Percentiles rank a stretch among this genome's conserved stretches.
Evolutionary conservation across 192 early-diverging fungal genomes (phyloP).

Genomic region (Dissophora globulifera): DNA sequence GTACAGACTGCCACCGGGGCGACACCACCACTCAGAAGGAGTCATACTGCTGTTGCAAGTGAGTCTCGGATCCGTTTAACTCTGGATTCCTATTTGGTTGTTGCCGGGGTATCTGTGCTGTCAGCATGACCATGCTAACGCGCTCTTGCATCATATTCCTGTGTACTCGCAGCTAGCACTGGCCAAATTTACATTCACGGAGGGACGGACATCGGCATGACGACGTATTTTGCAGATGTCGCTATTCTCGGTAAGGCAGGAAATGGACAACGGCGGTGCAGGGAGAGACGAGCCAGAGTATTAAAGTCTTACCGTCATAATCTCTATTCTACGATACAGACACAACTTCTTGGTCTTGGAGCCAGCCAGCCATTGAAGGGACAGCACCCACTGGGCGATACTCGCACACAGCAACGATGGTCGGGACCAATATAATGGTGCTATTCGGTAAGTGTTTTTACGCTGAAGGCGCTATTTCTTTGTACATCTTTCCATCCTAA

Average conservation of each 20-base stretch:
- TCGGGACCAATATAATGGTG: conserved; percentile 38
- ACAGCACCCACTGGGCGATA: conserved; percentile 43
- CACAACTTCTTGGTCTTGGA: conserved; percentile 49
- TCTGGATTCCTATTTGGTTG: too few species aligned
- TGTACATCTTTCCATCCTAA: neutral
- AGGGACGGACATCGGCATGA: conserved; percentile 31
- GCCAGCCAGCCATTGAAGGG: conserved; percentile 39
- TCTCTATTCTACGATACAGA: too few species aligned
- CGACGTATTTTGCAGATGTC: conserved; percentile 37
- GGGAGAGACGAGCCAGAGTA: too few species aligned
- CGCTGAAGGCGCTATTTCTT: neutral
- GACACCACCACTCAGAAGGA: conserved; percentile 30
- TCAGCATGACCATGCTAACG: too few species aligned
- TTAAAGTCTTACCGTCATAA: too few species aligned
- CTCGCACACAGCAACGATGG: conserved; percentile 44
- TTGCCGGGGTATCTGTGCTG: too few species aligned
- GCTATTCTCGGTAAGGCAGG: conserved; percentile 45
- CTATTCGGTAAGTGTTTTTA: conserved; percentile 27
- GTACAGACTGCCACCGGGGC: conserved; percentile 42
- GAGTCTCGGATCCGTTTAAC: conserved; percentile 3
- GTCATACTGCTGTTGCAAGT: conserved; percentile 44
- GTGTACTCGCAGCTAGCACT: conserved; percentile 11
- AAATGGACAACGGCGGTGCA: neutral
- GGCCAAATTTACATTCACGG: conserved; percentile 48
- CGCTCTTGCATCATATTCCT: conserved; percentile 10